phyloP scores from a whole-genome alignment of 805 yeast species.

The Nematodospora valgi region DNA sequence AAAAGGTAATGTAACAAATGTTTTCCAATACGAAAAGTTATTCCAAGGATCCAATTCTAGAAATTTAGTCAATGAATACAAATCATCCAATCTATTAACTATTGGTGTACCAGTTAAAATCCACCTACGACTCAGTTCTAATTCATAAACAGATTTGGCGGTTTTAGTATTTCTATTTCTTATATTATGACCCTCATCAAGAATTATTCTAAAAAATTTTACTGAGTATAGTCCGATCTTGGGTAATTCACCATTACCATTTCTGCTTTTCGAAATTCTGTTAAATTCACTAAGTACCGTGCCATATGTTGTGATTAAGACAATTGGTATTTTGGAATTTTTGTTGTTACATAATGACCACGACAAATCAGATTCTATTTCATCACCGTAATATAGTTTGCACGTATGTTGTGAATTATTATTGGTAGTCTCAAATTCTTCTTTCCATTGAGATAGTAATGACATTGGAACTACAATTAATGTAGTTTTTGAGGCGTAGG shows the following conservation, averaged over 20 bases:
- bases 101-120: constrained; percentile 91
- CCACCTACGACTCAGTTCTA: constrained; percentile 74
- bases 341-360: constrained; percentile 34
- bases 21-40: constrained; percentile 80
- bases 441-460: constrained; percentile 85
- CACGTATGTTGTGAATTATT: constrained; percentile 42
- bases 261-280: constrained; percentile 31
- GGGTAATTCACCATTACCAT: constrained; percentile 22
- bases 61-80: constrained; percentile 73
- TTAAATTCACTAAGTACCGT: constrained; percentile 76
- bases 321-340: constrained; percentile 53
- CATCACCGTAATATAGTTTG: constrained; percentile 74
- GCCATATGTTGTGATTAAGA: constrained; percentile 84
- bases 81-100: constrained; percentile 81
- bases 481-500: constrained; percentile 70
- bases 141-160: constrained; percentile 68
- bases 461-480: constrained; percentile 89
- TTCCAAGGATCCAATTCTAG: constrained; percentile 87
- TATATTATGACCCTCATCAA: constrained; percentile 91
- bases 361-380: constrained; percentile 48
- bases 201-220: constrained; percentile 67
- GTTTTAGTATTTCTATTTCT: constrained; percentile 77
- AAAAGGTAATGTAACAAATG: constrained; percentile 80
- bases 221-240: constrained; percentile 64
- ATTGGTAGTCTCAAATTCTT: constrained; percentile 65